phyloP scores from a whole-genome alignment of 805 yeast species.

The Ogataea thermomethanolica region DNA sequence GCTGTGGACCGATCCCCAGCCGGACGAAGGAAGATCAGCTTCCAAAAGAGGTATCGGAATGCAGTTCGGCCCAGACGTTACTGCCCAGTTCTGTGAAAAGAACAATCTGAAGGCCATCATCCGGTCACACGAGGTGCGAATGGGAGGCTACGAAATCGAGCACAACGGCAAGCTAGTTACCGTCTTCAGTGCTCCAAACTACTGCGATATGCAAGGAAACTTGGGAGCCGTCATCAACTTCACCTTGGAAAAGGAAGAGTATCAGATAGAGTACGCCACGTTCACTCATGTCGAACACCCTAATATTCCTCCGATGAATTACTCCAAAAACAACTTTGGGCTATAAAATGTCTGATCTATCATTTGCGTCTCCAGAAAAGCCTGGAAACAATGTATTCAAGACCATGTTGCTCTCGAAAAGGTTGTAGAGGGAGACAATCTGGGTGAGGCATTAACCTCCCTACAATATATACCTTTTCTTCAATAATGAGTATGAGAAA shows the following conservation, averaged over 20 bases:
- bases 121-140: slow-evolving; percentile 93
- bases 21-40: slow-evolving; percentile 70
- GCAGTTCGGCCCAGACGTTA: slow-evolving; percentile 96
- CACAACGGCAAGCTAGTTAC: slow-evolving; percentile 86
- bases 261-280: slow-evolving; percentile 50
- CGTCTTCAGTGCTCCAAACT: slow-evolving; percentile 97
- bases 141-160: slow-evolving; percentile 84
- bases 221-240: slow-evolving; percentile 86
- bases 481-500: slow-evolving; percentile 28
- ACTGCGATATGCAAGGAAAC: slow-evolving; percentile 91
- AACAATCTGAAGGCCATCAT: slow-evolving; percentile 77
- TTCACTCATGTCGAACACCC: slow-evolving; percentile 90
- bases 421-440: slow-evolving; percentile 40
- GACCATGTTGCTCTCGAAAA: slow-evolving; percentile 29
- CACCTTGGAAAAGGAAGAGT: slow-evolving; percentile 43
- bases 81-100: slow-evolving; percentile 66
- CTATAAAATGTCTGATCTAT: slow-evolving; percentile 18
- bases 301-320: slow-evolving; percentile 91
- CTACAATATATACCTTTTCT: slow-evolving; percentile 38
- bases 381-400: slow-evolving; percentile 5
- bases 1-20: slow-evolving; percentile 96
- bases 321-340: slow-evolving; percentile 50
- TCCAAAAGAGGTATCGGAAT: slow-evolving; percentile 94
- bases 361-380: slow-evolving; percentile 7
- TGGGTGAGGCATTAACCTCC: slow-evolving; percentile 35